A percentile compares a stretch with the other conserved stretches of the same genome.
These are phyloP conservation scores for Rugonectria rugulosa DNA, from an alignment of 2,329 filamentous ascomycete genomes.

Conservation along the genomic window DNA sequence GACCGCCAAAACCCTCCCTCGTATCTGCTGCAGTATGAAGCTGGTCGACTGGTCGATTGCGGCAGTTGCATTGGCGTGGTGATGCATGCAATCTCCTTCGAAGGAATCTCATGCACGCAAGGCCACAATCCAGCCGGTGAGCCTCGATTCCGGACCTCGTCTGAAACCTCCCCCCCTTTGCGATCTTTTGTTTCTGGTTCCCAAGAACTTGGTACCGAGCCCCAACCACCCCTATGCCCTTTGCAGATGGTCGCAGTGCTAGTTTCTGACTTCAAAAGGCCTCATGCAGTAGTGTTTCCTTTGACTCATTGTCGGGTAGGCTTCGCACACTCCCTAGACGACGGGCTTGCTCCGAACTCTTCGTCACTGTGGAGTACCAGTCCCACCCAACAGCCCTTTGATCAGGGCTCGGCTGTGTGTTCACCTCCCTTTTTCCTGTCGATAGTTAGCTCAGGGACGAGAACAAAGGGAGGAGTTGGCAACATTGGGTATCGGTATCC, in stretches of 20 bases:
- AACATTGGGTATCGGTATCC: too few species aligned
- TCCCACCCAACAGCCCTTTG: neutral
- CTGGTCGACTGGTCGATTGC: neutral
- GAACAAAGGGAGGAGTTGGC: neutral
- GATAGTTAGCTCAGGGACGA: constrained; percentile 8
- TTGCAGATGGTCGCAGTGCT: neutral
- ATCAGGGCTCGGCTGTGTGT: neutral
- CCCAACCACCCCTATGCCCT: neutral
- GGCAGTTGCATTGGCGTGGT: neutral
- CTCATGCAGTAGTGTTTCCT: constrained; percentile 9
- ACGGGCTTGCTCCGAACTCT: constrained; percentile 2
- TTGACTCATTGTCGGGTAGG: neutral
- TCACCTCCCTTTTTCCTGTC: neutral
- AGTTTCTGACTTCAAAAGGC: constrained; percentile 6
- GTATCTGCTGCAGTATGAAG: constrained; percentile 7
- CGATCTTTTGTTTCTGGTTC: neutral
- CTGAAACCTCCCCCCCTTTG: neutral
- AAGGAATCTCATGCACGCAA: neutral
- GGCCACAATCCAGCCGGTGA: neutral
- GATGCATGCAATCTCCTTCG: neutral
- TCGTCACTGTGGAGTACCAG: constrained; percentile 1
- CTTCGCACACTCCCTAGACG: too few species aligned
- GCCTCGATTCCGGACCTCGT: neutral
- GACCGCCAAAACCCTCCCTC: neutral
- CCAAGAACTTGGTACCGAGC: constrained; percentile 2